A percentile compares a stretch with the other conserved stretches of the same genome.
phyloP scores from a whole-genome alignment of 1,284 basidiomycete genomes.

The Cryptococcus neoformans region DNA sequence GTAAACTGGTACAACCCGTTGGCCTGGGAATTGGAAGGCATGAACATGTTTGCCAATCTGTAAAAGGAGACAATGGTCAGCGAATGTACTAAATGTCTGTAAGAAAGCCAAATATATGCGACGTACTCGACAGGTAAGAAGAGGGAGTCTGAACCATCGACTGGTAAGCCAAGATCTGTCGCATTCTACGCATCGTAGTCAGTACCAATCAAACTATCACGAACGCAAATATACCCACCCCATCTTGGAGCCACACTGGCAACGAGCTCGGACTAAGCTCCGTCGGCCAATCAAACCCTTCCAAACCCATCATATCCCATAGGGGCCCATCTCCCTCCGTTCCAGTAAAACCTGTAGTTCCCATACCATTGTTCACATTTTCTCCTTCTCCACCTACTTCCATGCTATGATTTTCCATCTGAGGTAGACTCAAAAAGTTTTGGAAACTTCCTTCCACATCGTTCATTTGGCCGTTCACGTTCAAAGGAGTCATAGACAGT shows the following conservation, averaged over 20 bases:
- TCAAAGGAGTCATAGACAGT: slow-evolving; percentile 6
- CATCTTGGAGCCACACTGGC: slow-evolving; percentile 55
- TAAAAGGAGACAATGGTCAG: neutral
- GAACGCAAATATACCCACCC: slow-evolving; percentile 55
- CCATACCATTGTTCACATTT: neutral
- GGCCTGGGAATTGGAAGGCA: slow-evolving; percentile 34
- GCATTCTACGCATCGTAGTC: slow-evolving; percentile 58
- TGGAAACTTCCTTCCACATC: slow-evolving; percentile 38
- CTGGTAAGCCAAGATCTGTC: slow-evolving; percentile 80
- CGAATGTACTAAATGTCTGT: neutral
- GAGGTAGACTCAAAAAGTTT: slow-evolving; percentile 36
- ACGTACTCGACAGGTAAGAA: slow-evolving; percentile 61
- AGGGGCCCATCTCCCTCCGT: slow-evolving; percentile 22
- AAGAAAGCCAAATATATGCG: neutral
- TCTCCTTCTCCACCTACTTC: slow-evolving; percentile 3
- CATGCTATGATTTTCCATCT: slow-evolving; percentile 15
- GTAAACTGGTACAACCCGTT: slow-evolving; percentile 32
- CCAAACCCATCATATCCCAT: slow-evolving; percentile 65
- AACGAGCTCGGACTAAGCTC: slow-evolving; percentile 52
- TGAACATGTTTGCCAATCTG: slow-evolving; percentile 49
- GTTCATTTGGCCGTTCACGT: neutral
- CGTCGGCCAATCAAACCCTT: slow-evolving; percentile 68
- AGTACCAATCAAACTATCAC: slow-evolving; percentile 9
- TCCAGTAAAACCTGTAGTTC: slow-evolving; percentile 12
- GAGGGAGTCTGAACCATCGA: slow-evolving; percentile 82